Percentiles rank a stretch among this genome's conserved stretches.
These are phyloP conservation scores for Kurtzmaniella quercitrusa DNA, from an alignment of 1,139 yeast genomes.

Conservation along the genomic window DNA sequence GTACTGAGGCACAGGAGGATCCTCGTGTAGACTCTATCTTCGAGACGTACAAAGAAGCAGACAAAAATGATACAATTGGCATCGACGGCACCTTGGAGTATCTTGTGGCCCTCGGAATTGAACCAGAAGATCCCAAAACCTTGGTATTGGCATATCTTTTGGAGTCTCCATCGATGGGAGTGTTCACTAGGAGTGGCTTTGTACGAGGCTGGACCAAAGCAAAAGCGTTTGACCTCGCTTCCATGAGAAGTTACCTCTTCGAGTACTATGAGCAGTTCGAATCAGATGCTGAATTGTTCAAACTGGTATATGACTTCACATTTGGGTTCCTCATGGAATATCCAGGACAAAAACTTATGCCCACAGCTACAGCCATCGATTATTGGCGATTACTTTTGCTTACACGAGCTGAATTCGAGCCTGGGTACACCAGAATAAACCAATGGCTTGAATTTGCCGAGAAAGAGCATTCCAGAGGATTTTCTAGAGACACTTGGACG, in stretches of 20 bases:
- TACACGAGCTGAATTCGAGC: constrained; percentile 17
- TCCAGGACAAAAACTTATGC: constrained; percentile 53
- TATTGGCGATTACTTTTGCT: constrained; percentile 72
- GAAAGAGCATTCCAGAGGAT: constrained; percentile 34
- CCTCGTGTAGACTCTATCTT: constrained; percentile 20
- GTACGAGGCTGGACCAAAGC: constrained; percentile 51
- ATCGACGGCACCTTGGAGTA: constrained; percentile 74
- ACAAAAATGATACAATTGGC: constrained; percentile 37
- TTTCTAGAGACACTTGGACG: constrained; percentile 77
- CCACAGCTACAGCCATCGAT: constrained; percentile 59
- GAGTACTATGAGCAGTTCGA: constrained; percentile 29
- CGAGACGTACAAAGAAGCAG: constrained; percentile 26
- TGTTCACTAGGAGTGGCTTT: constrained; percentile 47
- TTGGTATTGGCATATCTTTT: constrained; percentile 68
- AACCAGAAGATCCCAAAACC: constrained; percentile 69
- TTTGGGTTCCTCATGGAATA: constrained; percentile 64
- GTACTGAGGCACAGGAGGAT: constrained; percentile 11
- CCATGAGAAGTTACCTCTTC: constrained; percentile 47
- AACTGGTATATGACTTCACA: constrained; percentile 62
- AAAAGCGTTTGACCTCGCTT: constrained; percentile 32
- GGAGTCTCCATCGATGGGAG: constrained; percentile 63
- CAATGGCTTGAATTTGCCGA: constrained; percentile 52
- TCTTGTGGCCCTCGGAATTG: constrained; percentile 60
- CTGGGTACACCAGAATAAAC: constrained; percentile 23
- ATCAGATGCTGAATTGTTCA: constrained; percentile 33